These are phyloP conservation scores for Myxozyma kluyveri DNA, from an alignment of 805 yeast species.

Conservation along the genomic window DNA sequence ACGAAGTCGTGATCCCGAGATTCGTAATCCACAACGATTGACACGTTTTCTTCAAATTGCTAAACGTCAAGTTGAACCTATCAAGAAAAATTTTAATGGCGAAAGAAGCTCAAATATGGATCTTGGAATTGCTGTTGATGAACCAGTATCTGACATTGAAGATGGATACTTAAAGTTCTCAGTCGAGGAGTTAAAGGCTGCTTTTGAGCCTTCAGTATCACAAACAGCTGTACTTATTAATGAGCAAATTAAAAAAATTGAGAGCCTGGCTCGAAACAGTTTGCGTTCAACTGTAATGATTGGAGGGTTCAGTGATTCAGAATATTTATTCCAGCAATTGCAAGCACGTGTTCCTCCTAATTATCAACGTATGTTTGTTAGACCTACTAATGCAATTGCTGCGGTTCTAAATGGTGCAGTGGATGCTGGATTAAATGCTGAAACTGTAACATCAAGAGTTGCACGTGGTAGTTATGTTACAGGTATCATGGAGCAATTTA, in stretches of 20 bases:
- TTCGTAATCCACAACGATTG: neutral
- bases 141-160: too few species aligned
- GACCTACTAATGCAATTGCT: slow-evolving; percentile 25
- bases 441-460: slow-evolving; percentile 17
- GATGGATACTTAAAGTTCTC: too few species aligned
- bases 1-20: neutral
- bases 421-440: slow-evolving; percentile 18
- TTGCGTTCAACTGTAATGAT: slow-evolving; percentile 21
- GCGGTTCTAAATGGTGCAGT: slow-evolving; percentile 28
- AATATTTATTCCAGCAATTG: slow-evolving; percentile 19
- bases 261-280: slow-evolving; percentile 3
- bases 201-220: slow-evolving; percentile 11
- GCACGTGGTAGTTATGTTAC: slow-evolving; percentile 22
- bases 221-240: slow-evolving; percentile 16
- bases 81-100: too few species aligned
- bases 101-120: too few species aligned
- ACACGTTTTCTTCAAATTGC: too few species aligned
- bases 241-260: slow-evolving; percentile 19
- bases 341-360: too few species aligned
- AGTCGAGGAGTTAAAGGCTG: slow-evolving; percentile 21
- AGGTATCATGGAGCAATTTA: slow-evolving; percentile 16
- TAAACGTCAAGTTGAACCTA: too few species aligned
- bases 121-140: too few species aligned
- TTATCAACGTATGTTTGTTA: slow-evolving; percentile 3
- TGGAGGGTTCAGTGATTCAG: slow-evolving; percentile 28